Conservation (phyloP, 83 land plant species). For the Picea abies region DNA sequence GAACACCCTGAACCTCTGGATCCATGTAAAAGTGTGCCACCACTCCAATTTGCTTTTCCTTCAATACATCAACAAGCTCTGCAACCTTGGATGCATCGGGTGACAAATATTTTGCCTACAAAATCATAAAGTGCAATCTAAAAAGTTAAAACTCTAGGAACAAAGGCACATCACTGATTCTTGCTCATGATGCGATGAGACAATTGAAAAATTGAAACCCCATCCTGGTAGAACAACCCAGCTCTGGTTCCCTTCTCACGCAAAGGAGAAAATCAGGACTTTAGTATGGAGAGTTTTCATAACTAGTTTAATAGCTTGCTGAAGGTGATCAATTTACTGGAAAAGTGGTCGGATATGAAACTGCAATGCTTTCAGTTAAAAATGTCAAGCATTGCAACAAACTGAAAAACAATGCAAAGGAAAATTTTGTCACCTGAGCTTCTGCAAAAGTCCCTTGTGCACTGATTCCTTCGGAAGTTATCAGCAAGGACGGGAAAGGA, state of each 20-base stretch:
- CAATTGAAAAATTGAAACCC: too few species aligned
- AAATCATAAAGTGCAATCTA: conserved; percentile 2
- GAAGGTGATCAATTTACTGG: too few species aligned
- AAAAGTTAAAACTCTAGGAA: not conserved
- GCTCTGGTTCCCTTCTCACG: not conserved
- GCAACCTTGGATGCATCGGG: conserved; percentile 59
- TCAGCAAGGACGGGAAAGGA: conserved; percentile 84
- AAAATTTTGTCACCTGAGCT: conserved; percentile 68
- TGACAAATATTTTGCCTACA: conserved; percentile 65
- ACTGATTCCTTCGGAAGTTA: conserved; percentile 61
- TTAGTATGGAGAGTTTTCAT: too few species aligned
- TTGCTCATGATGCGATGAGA: not conserved
- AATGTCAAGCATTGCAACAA: not conserved
- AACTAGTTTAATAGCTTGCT: too few species aligned
- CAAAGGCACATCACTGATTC: not conserved
- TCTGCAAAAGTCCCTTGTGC: conserved; percentile 89
- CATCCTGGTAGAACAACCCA: not conserved
- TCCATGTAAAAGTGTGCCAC: conserved; percentile 99
- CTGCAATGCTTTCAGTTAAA: too few species aligned
- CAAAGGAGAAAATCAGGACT: too few species aligned
- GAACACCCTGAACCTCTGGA: conserved; percentile 96
- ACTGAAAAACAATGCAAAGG: not conserved
- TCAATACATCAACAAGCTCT: conserved; percentile 67
- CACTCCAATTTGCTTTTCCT: conserved; percentile 81
- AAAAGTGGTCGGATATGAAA: too few species aligned